phyloP scores from a whole-genome alignment of 2,329 filamentous ascomycete species.

The Aureobasidium namibiae region DNA sequence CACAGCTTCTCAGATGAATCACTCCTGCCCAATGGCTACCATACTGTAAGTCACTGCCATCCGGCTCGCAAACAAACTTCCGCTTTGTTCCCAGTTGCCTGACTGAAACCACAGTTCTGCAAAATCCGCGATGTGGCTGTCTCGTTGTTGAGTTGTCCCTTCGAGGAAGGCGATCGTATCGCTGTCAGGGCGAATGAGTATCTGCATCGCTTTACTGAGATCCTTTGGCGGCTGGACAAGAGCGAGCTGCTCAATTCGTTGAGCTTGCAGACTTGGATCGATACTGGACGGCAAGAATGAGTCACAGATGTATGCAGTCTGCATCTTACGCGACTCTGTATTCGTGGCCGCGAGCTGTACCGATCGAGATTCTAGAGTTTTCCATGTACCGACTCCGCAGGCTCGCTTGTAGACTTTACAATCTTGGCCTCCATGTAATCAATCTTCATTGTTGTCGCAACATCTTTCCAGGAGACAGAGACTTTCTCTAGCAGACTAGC shows the following conservation, averaged over 20 bases:
- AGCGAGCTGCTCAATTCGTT: not conserved
- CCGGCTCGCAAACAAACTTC: too few relatives aligned
- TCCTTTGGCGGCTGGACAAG: not conserved
- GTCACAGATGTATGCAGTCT: too few relatives aligned
- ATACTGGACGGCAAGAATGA: not conserved
- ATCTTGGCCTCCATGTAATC: too few relatives aligned
- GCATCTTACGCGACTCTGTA: too few relatives aligned
- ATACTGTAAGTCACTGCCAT: not conserved
- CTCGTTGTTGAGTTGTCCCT: not conserved
- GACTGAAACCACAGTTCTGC: not conserved
- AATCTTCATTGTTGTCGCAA: too few relatives aligned
- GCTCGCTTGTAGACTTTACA: too few relatives aligned
- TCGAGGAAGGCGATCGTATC: not conserved
- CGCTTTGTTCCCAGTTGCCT: too few relatives aligned
- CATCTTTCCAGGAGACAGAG: too few relatives aligned
- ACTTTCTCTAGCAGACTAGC: too few relatives aligned
- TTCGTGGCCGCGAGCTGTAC: too few relatives aligned
- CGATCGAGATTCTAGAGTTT: too few relatives aligned
- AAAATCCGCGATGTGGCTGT: conserved; percentile 2
- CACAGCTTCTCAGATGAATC: not conserved
- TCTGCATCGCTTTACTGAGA: not conserved
- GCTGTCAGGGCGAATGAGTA: not conserved
- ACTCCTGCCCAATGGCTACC: not conserved
- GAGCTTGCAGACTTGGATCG: not conserved
- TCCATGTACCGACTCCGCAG: too few relatives aligned